Evolutionary conservation across 495 filamentous ascomycete species (phyloP), one percentile per base, ranked within the genome.

Genomic region (Penicillium ochrochloron): DNA sequence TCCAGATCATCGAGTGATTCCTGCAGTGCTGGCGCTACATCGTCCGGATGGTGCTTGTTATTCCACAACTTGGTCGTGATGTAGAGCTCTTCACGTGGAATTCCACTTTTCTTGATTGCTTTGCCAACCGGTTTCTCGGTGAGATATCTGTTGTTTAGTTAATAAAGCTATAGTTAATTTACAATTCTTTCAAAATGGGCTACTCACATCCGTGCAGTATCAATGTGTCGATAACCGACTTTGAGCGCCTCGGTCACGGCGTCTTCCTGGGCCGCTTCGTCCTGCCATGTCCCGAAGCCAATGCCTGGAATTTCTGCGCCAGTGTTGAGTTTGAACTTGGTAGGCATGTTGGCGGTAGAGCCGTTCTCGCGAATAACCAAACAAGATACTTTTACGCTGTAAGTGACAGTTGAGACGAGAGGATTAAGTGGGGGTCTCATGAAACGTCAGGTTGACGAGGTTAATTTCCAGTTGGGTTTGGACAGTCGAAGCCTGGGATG

Each of bases 31-130:
- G 73, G 73, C 61, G 76, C 77, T 3, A 88, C 89, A 37, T 85
- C 85, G 14, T 85, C 79, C 0, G 85, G 83, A 51, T 86, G 83
- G 66, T 91, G 87, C 60, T 84, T 77, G 31, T 84, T 83, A 72
- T 85, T 87, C 88, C 87, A 91, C n/a, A 91, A 72, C 69, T 92
- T 92, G 57, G 82, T 84, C 17, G 50, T 56, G 59, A 69, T 19
- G 50, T 64, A 71, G 6, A 71, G 59, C 0, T 71, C 63, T 33
- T 71, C 33, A 21, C 69, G 83, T 17, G 80, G 72, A 48, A 86
- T 70, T 15, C 78, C 74, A 42, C 80, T 76, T 8, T 81, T 79
- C 23, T 78, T 76, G 72, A 90, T 86, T 44, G 82, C 86, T 27
- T 79, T 71, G 6, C 86, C 87, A 12, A 80, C 82, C 64, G 72